Evolutionary conservation across 805 yeast species (phyloP).

Genomic region (Isabelozyma heimii): DNA sequence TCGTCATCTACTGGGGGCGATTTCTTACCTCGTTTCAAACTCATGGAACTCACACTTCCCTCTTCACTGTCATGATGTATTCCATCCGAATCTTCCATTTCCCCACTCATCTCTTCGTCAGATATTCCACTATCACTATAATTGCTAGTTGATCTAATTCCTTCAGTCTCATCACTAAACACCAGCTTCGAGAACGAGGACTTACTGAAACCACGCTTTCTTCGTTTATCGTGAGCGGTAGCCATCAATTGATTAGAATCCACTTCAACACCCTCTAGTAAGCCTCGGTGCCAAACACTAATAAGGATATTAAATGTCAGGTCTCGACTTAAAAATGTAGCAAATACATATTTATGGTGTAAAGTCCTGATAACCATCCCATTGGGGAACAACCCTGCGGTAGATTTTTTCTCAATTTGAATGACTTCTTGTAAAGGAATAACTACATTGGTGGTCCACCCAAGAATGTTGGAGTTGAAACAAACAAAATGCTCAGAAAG

Average conservation of each 20-base stretch:
- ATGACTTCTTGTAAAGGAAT: conserved; percentile 62
- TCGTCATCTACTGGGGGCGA: conserved; percentile 1
- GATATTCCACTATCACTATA: not conserved
- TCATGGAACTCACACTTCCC: conserved; percentile 3
- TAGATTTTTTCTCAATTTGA: conserved; percentile 60
- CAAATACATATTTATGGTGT: conserved; percentile 62
- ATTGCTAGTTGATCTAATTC: not conserved
- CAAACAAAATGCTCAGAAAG: conserved; percentile 54
- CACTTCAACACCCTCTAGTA: conserved; percentile 19
- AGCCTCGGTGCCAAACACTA: conserved; percentile 56
- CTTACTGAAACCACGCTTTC: conserved; percentile 1
- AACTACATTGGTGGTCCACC: conserved; percentile 58
- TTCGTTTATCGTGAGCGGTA: not conserved
- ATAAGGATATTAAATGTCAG: conserved; percentile 48
- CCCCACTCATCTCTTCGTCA: conserved; percentile 1
- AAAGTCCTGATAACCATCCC: conserved; percentile 63
- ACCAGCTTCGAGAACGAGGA: conserved; percentile 2
- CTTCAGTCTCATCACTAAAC: conserved; percentile 3
- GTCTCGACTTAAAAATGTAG: conserved; percentile 64
- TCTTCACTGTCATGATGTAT: conserved; percentile 2
- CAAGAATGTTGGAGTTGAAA: conserved; percentile 66
- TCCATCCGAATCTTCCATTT: conserved; percentile 3
- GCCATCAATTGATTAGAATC: conserved; percentile 10
- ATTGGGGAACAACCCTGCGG: conserved; percentile 69
- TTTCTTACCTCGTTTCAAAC: conserved; percentile 1